Evolutionary conservation across 2,329 filamentous ascomycete species (phyloP).

Genomic region (Colletotrichum endophyticum): DNA sequence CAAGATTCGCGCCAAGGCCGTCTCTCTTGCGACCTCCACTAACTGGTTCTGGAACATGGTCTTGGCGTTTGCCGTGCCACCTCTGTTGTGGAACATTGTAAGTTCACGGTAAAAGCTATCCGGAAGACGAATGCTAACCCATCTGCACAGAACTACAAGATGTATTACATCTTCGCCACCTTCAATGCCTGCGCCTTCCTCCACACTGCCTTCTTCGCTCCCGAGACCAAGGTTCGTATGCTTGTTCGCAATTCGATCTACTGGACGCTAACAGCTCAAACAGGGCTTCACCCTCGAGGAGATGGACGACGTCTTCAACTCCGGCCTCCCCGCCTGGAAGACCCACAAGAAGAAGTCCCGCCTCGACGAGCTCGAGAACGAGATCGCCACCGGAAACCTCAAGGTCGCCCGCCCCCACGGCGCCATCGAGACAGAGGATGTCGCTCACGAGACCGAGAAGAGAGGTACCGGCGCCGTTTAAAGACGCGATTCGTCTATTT

Average conservation of each 20-base stretch:
- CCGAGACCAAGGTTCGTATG: conserved; percentile 60
- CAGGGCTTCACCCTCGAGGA: conserved; percentile 76
- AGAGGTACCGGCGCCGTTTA: conserved; percentile 15
- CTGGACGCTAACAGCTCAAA: neutral
- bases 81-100: conserved; percentile 45
- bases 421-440: neutral
- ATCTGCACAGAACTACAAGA: conserved; percentile 54
- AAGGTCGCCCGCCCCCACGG: conserved; percentile 33
- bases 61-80: conserved; percentile 58
- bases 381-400: conserved; percentile 52
- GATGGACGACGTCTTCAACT: conserved; percentile 75
- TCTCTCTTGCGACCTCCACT: conserved; percentile 43
- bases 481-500: neutral
- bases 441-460: neutral
- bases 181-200: conserved; percentile 73
- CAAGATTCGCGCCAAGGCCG: conserved; percentile 48
- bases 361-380: conserved; percentile 49
- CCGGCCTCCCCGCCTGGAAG: conserved; percentile 64
- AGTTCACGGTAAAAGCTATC: conserved; percentile 13
- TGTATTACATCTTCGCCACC: conserved; percentile 77
- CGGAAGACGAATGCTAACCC: neutral
- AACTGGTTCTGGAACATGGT: conserved; percentile 56
- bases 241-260: neutral
- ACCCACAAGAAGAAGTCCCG: conserved; percentile 44
- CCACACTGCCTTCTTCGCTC: conserved; percentile 68